phyloP scores from a whole-genome alignment of 352 stramenopile species.

The Globisporangium spiculum region DNA sequence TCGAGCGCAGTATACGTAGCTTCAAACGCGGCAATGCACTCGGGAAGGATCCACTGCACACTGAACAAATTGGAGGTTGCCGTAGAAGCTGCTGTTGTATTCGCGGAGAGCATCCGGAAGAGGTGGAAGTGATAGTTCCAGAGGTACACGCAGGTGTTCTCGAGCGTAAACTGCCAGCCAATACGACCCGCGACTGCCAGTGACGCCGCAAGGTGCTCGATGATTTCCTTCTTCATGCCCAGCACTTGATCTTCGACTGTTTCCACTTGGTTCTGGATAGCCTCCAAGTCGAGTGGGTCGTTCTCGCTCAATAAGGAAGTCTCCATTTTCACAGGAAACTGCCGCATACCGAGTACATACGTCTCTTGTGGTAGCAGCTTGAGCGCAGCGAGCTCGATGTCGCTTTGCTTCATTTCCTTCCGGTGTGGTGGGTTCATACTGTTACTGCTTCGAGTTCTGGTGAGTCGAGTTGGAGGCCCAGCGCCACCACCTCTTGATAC shows the following conservation, averaged over 20 bases:
- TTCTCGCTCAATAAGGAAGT: background rate
- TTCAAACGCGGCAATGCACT: constrained; percentile 67
- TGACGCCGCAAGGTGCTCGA: constrained; percentile 35
- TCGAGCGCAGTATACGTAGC: constrained; percentile 47
- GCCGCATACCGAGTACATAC: constrained; percentile 39
- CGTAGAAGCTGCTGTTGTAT: background rate
- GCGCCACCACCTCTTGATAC: background rate
- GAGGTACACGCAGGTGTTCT: constrained; percentile 85
- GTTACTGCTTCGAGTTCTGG: background rate
- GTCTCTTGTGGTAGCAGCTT: constrained; percentile 22
- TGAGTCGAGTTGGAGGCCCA: background rate
- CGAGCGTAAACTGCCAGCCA: constrained; percentile 60
- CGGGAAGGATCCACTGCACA: constrained; percentile 46
- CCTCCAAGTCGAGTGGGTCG: background rate
- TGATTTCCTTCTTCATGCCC: constrained; percentile 43
- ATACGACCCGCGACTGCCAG: constrained; percentile 36
- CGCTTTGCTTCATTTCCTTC: constrained; percentile 9
- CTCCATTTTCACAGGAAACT: background rate
- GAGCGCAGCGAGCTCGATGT: constrained; percentile 22
- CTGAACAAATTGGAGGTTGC: constrained; percentile 14
- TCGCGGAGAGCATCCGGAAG: constrained; percentile 38
- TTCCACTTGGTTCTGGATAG: constrained; percentile 2
- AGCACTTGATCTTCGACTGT: constrained; percentile 23
- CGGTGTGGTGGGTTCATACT: background rate
- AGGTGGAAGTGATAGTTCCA: constrained; percentile 92